phyloP scores from a whole-genome alignment of 148 eudicot species.

The Rhododendron kiyosumense region DNA sequence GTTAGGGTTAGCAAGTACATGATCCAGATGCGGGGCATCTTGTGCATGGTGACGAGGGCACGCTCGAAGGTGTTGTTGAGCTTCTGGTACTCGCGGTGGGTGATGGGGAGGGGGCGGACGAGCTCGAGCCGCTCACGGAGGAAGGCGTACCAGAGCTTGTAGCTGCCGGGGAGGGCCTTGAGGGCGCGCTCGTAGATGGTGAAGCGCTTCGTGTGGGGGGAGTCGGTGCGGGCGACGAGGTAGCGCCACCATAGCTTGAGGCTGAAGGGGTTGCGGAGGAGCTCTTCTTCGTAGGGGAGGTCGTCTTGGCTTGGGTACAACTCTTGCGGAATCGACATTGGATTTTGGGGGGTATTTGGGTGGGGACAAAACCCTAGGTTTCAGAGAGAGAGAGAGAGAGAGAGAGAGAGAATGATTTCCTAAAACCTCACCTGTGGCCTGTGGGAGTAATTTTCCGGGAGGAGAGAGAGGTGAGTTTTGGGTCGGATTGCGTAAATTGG shows the following conservation, averaged over 20 bases:
- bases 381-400: not conserved
- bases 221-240: conserved; percentile 28
- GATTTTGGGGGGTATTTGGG: too few relatives aligned
- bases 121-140: conserved; percentile 77
- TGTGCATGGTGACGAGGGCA: conserved; percentile 88
- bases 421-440: too few relatives aligned
- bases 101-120: conserved; percentile 59
- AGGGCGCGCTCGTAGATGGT: conserved; percentile 76
- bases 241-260: conserved; percentile 95
- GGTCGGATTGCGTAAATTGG: too few relatives aligned
- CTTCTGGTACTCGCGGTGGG: conserved; percentile 50
- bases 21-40: conserved; percentile 94
- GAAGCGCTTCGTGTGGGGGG: not conserved
- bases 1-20: conserved; percentile 66
- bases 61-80: conserved; percentile 88
- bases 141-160: conserved; percentile 88
- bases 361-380: not conserved
- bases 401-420: too few relatives aligned
- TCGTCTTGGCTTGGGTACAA: not conserved
- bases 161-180: conserved; percentile 82
- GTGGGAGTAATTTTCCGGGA: too few relatives aligned
- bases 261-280: conserved; percentile 68
- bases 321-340: not conserved
- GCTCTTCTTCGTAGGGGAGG: conserved; percentile 36
- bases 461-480: too few relatives aligned